Conservation (phyloP, 345 rosid species). For the Brassica rapa region DNA sequence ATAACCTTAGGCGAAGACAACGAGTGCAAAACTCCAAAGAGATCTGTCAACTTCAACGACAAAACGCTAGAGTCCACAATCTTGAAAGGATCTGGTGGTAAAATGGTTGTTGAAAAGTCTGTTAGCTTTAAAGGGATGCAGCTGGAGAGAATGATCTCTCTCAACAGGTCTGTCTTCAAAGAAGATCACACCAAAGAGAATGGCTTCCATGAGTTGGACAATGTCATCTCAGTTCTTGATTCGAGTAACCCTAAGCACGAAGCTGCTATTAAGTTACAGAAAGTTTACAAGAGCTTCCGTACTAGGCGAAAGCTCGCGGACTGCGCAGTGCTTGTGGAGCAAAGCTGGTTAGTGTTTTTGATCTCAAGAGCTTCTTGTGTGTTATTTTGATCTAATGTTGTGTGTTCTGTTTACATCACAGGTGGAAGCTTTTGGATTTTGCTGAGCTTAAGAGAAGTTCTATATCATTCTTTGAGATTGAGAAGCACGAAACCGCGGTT, state of each 20-base stretch:
- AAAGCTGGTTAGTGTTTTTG: constrained; percentile 63
- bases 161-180: constrained; percentile 34
- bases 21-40: constrained; percentile 56
- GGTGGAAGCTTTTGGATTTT: constrained; percentile 94
- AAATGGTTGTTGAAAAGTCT: constrained; percentile 69
- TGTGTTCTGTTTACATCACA: constrained; percentile 26
- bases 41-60: constrained; percentile 67
- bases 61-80: constrained; percentile 59
- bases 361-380: not conserved
- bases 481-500: constrained; percentile 90
- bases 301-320: constrained; percentile 94
- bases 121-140: constrained; percentile 72
- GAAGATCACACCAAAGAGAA: constrained; percentile 20
- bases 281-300: constrained; percentile 89
- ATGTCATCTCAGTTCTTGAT: constrained; percentile 41
- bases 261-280: constrained; percentile 86
- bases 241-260: constrained; percentile 67
- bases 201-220: constrained; percentile 19
- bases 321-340: constrained; percentile 87
- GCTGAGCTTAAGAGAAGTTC: constrained; percentile 89
- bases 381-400: constrained; percentile 32
- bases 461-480: constrained; percentile 79
- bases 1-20: constrained; percentile 65
- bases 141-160: constrained; percentile 53
- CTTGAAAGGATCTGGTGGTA: constrained; percentile 73